These are phyloP conservation scores for Salvia sclarea DNA, from an alignment of 305 asterid species.

Conservation along the genomic window DNA sequence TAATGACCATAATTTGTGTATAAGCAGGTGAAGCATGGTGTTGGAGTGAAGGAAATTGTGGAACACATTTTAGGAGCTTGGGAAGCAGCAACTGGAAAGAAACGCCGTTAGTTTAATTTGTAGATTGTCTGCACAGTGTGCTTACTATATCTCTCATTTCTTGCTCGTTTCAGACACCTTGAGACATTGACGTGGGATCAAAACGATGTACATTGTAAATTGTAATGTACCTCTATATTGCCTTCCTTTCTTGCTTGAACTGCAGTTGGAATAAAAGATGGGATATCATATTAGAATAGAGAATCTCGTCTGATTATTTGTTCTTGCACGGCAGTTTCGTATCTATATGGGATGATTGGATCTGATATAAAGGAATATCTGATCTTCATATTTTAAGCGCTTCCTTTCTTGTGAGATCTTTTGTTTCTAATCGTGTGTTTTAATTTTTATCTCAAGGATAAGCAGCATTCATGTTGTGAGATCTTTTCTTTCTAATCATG, in stretches of 20 bases:
- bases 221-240: not conserved
- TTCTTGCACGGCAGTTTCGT: not conserved
- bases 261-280: not conserved
- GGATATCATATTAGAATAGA: not conserved
- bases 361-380: not conserved
- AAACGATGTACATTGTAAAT: not conserved
- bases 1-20: not conserved
- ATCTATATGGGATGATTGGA: not conserved
- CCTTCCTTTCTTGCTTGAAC: not conserved
- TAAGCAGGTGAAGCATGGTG: conserved; percentile 87
- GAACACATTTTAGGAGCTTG: conserved; percentile 68
- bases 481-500: too few species aligned
- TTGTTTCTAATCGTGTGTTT: not conserved
- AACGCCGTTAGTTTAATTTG: conserved; percentile 41
- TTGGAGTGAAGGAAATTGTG: conserved; percentile 79
- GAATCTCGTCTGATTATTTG: not conserved
- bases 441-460: too few species aligned
- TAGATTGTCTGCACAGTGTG: not conserved
- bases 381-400: too few species aligned
- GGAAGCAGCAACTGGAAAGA: conserved; percentile 77
- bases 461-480: too few species aligned
- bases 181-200: not conserved
- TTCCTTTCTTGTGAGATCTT: not conserved
- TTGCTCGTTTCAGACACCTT: not conserved
- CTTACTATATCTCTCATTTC: not conserved